These are phyloP conservation scores for Hydnomerulius pinastri DNA, from an alignment of 768 basidiomycete genomes.

Conservation along the genomic window DNA sequence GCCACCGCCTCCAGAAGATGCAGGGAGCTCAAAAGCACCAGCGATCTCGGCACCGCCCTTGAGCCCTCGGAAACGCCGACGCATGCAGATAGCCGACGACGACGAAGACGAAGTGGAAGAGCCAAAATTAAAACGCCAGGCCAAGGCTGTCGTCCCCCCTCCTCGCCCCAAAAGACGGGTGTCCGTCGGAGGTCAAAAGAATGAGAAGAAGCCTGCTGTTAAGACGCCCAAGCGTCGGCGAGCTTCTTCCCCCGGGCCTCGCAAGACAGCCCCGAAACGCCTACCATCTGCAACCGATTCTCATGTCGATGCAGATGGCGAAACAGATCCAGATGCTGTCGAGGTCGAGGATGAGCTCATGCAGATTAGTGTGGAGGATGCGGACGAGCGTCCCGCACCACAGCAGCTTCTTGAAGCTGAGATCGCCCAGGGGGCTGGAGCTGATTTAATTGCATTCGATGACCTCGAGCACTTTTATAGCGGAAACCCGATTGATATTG, in stretches of 20 bases:
- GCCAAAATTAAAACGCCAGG: constrained; percentile 8
- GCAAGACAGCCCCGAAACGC: constrained; percentile 18
- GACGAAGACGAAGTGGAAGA: constrained; percentile 9
- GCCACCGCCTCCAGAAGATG: constrained; percentile 8
- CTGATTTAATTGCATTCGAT: constrained; percentile 23
- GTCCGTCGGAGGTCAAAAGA: constrained; percentile 13
- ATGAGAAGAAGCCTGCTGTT: not conserved
- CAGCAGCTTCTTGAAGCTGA: constrained; percentile 5
- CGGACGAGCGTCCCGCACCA: constrained; percentile 13
- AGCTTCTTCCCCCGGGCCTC: constrained; percentile 30
- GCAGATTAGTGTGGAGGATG: constrained; percentile 23
- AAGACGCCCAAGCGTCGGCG: constrained; percentile 23
- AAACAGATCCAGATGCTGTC: constrained; percentile 36
- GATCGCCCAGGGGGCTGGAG: constrained; percentile 1
- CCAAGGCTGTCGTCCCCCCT: not conserved
- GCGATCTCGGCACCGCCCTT: constrained; percentile 21
- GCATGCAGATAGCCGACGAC: constrained; percentile 5
- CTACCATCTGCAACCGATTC: constrained; percentile 27
- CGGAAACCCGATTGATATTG: constrained; percentile 33
- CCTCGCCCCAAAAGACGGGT: constrained; percentile 6
- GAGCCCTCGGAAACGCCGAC: constrained; percentile 28
- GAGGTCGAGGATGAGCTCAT: constrained; percentile 39
- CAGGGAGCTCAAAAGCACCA: constrained; percentile 7
- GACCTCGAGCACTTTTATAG: constrained; percentile 33
- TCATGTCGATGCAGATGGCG: constrained; percentile 35